These are phyloP conservation scores for Erysimum cheiri DNA, from an alignment of 441 rosid genomes.

Conservation along the genomic window DNA sequence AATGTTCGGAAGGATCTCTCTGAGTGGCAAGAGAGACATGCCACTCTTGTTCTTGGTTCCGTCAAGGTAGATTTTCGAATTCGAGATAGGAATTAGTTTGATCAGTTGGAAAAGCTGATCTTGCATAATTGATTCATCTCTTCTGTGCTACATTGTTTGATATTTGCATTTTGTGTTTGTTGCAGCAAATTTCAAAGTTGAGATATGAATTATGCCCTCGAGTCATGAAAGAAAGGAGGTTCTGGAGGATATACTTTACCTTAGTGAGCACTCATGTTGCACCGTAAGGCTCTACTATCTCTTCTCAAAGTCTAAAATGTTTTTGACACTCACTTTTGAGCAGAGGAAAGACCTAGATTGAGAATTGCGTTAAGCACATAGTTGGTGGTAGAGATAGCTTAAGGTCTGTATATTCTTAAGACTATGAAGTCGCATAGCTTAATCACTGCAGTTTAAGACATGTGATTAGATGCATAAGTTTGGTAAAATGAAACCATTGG, in stretches of 20 bases:
- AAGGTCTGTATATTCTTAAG: not conserved
- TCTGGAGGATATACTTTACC: constrained; percentile 78
- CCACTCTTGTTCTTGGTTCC: constrained; percentile 68
- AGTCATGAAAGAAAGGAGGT: constrained; percentile 66
- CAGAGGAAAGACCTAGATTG: constrained; percentile 1
- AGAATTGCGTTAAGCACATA: constrained; percentile 6
- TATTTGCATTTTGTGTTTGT: constrained; percentile 12
- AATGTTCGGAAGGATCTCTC: constrained; percentile 70
- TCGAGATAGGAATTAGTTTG: not conserved
- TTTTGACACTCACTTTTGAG: not conserved
- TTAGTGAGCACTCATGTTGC: constrained; percentile 73
- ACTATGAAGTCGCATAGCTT: constrained; percentile 7
- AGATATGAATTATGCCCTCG: constrained; percentile 75
- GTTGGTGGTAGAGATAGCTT: constrained; percentile 11
- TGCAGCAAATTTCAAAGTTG: constrained; percentile 66
- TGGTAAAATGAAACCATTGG: not conserved
- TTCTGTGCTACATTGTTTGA: not conserved
- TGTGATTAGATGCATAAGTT: constrained; percentile 1
- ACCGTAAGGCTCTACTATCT: constrained; percentile 52
- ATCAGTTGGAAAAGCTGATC: not conserved
- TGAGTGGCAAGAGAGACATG: constrained; percentile 78
- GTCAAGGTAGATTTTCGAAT: constrained; percentile 52
- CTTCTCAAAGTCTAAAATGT: not conserved
- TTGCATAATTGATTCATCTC: not conserved
- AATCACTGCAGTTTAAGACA: constrained; percentile 1